Evolutionary conservation across 1,284 basidiomycete genomes (phyloP).

Genomic region (Sporisorium reilianum): DNA sequence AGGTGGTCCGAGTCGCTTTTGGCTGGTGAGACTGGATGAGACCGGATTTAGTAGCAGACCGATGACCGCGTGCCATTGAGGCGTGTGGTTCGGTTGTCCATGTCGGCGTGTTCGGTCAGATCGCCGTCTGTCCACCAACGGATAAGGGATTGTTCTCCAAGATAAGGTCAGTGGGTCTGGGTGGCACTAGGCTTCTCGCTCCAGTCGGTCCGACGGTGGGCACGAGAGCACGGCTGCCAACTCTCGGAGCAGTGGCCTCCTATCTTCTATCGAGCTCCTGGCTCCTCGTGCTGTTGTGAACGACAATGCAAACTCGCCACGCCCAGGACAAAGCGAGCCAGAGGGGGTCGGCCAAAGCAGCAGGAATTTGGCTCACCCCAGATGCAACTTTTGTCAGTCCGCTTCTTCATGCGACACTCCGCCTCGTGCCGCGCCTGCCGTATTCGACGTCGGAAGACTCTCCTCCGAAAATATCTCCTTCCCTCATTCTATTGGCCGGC

Average conservation of each 20-base stretch:
- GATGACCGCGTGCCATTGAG: not conserved
- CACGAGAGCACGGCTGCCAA: not conserved
- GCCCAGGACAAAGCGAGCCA: no score
- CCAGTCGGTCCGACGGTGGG: no score
- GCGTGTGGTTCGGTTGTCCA: not conserved
- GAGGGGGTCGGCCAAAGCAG: no score
- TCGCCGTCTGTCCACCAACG: not conserved
- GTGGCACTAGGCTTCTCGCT: not conserved
- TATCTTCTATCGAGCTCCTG: not conserved
- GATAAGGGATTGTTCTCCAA: not conserved
- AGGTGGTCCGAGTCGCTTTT: no score
- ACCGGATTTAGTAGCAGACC: no score
- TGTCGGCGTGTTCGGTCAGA: not conserved
- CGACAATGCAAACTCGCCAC: no score
- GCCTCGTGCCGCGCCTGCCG: slow-evolving; percentile 13
- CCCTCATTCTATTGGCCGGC: not conserved
- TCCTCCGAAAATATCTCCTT: slow-evolving; percentile 5
- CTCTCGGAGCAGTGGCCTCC: not conserved
- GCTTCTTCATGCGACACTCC: not conserved
- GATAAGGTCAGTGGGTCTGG: not conserved
- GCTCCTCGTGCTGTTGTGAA: not conserved
- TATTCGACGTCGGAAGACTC: slow-evolving; percentile 28
- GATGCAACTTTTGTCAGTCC: not conserved
- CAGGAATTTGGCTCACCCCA: no score
- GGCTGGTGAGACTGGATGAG: no score